Conservation (phyloP, 352 stramenopile genomes). For the Pythium utonaiense region DNA sequence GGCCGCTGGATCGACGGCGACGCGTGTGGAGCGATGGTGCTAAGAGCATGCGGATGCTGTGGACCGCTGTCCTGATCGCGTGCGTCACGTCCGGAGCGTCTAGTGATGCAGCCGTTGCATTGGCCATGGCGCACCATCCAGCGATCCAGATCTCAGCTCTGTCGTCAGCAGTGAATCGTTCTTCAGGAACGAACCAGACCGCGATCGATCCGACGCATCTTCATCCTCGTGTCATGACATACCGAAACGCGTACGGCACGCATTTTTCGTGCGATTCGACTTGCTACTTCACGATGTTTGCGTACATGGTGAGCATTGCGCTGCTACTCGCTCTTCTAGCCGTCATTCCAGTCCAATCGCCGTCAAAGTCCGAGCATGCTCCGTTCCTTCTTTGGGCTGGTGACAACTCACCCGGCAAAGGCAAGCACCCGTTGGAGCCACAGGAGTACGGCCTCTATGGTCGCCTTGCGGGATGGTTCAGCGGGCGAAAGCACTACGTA, state of each 20-base stretch:
- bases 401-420: neutral
- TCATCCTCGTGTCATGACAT: conserved; percentile 31
- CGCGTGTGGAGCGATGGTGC: neutral
- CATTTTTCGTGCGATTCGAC: conserved; percentile 43
- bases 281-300: conserved; percentile 38
- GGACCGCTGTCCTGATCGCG: neutral
- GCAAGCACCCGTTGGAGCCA: conserved; percentile 1
- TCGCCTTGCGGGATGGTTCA: conserved; percentile 17
- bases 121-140: neutral
- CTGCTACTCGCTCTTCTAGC: conserved; percentile 37
- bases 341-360: conserved; percentile 36
- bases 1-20: conserved; percentile 5
- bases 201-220: conserved; percentile 26
- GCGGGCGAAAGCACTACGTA: conserved; percentile 2
- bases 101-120: neutral
- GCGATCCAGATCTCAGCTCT: neutral
- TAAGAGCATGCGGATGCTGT: neutral
- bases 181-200: neutral
- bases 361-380: conserved; percentile 13
- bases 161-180: neutral
- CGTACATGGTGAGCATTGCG: conserved; percentile 31
- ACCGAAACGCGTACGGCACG: conserved; percentile 58
- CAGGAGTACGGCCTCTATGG: conserved; percentile 11
- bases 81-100: neutral
- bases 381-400: conserved; percentile 39